Evolutionary conservation across 208 protist genomes (phyloP).

Genomic region (Acanthamoeba polyphaga): DNA sequence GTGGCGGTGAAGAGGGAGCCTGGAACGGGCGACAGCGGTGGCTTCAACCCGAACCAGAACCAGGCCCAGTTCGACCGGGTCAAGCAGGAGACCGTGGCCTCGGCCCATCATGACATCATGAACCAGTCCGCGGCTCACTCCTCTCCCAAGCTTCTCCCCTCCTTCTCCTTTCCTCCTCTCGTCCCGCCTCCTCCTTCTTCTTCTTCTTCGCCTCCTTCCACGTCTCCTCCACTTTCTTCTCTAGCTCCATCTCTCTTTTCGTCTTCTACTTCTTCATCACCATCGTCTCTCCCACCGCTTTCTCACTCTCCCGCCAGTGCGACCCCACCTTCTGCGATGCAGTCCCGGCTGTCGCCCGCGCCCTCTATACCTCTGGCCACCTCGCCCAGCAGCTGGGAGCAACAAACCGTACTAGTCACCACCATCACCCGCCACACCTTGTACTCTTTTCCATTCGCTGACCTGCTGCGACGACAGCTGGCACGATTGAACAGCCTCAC

Average conservation of each 20-base stretch:
- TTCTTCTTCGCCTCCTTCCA: background rate
- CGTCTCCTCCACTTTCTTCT: background rate
- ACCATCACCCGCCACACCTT: no score
- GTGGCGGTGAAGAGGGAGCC: background rate
- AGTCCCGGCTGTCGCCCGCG: background rate
- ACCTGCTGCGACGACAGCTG: background rate
- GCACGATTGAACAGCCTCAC: slow-evolving; percentile 58
- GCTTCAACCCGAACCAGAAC: background rate
- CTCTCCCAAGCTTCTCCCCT: background rate
- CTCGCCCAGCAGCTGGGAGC: background rate
- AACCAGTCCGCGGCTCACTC: background rate
- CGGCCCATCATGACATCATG: background rate
- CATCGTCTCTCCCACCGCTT: background rate
- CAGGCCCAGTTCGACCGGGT: background rate
- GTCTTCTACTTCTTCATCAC: background rate
- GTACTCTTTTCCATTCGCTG: background rate
- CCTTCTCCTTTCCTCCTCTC: background rate
- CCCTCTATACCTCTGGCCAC: background rate
- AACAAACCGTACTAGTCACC: background rate
- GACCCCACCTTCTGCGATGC: background rate
- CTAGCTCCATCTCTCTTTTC: background rate
- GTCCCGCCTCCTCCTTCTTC: no score
- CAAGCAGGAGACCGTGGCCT: background rate
- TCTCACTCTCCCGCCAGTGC: background rate
- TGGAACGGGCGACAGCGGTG: background rate